Evolutionary conservation across 495 filamentous ascomycete species (phyloP).

Genomic region (Podospora pseudoanserina): DNA sequence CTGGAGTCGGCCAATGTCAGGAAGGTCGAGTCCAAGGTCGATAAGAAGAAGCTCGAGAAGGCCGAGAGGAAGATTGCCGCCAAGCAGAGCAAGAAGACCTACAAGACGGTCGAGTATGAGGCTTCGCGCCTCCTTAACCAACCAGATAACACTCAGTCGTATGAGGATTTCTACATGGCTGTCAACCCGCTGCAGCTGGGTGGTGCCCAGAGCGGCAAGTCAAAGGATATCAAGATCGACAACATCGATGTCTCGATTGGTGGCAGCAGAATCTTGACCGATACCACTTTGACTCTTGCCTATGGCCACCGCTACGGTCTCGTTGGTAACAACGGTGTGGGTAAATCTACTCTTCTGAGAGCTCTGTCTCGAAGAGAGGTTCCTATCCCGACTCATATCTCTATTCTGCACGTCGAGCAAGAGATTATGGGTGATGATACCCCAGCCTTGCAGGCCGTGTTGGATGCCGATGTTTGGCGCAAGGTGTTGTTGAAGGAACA

Average conservation of each 20-base stretch:
- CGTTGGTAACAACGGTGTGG: slow-evolving; percentile 98
- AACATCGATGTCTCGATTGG: slow-evolving; percentile 91
- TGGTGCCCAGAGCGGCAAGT: slow-evolving; percentile 67
- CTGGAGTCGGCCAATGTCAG: slow-evolving; percentile 85
- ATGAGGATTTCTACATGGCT: slow-evolving; percentile 99
- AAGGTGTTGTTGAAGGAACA: slow-evolving; percentile 92
- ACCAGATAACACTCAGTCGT: slow-evolving; percentile 80
- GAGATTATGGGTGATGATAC: slow-evolving; percentile 98
- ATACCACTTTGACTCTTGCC: slow-evolving; percentile 83
- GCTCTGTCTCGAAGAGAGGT: slow-evolving; percentile 92
- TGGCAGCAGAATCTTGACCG: slow-evolving; percentile 81
- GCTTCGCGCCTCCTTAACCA: slow-evolving; percentile 85
- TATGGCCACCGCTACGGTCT: slow-evolving; percentile 95
- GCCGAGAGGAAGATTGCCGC: slow-evolving; percentile 96
- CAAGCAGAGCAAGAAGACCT: slow-evolving; percentile 96
- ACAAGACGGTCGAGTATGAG: slow-evolving; percentile 98
- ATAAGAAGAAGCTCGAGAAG: slow-evolving; percentile 99
- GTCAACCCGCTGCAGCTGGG: slow-evolving; percentile 95
- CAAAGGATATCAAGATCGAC: slow-evolving; percentile 98
- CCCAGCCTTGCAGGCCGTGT: slow-evolving; percentile 86
- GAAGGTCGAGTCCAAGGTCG: slow-evolving; percentile 95
- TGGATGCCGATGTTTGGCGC: slow-evolving; percentile 98
- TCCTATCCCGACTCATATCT: slow-evolving; percentile 91
- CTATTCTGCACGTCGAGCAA: slow-evolving; percentile 98
- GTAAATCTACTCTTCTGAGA: slow-evolving; percentile 91